Conservation (phyloP, 805 yeast species). For the Debaryomyces hansenii region DNA sequence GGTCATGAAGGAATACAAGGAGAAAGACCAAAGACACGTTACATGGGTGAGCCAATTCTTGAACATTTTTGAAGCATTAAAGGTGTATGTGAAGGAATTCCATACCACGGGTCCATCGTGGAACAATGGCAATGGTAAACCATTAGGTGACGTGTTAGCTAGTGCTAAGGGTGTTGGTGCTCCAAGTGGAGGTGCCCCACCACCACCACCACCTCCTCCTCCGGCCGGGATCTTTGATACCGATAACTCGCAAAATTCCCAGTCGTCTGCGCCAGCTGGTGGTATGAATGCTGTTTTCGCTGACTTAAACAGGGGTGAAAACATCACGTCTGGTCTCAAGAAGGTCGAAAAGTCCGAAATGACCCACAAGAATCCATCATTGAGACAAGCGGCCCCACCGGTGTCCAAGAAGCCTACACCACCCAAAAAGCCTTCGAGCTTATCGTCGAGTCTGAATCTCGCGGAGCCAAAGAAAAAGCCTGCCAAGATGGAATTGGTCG, state of each 20-base stretch:
- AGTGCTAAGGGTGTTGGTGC: conserved; percentile 37
- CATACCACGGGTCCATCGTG: conserved; percentile 87
- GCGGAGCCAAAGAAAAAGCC: conserved; percentile 33
- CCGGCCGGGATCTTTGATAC: conserved; percentile 69
- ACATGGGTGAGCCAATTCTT: conserved; percentile 79
- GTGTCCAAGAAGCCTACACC: conserved; percentile 60
- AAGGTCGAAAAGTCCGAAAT: conserved; percentile 91
- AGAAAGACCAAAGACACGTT: conserved; percentile 62
- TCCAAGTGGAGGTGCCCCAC: conserved; percentile 31
- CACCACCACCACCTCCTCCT: conserved; percentile 90
- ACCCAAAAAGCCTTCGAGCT: conserved; percentile 77
- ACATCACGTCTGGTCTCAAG: conserved; percentile 79
- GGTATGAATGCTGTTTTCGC: conserved; percentile 90
- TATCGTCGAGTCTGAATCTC: conserved; percentile 49
- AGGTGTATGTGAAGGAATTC: conserved; percentile 69
- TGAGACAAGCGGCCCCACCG: conserved; percentile 57
- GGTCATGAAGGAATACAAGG: conserved; percentile 81
- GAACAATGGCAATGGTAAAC: conserved; percentile 59
- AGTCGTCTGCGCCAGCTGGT: conserved; percentile 25
- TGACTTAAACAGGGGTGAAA: conserved; percentile 84
- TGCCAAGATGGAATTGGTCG: conserved; percentile 66
- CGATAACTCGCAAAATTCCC: conserved; percentile 3
- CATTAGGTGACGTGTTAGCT: conserved; percentile 51
- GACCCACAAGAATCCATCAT: conserved; percentile 88
- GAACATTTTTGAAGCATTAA: conserved; percentile 66